These are phyloP conservation scores for Fonsecaea pugnacius DNA, from an alignment of 2,329 filamentous ascomycete species.

Conservation along the genomic window DNA sequence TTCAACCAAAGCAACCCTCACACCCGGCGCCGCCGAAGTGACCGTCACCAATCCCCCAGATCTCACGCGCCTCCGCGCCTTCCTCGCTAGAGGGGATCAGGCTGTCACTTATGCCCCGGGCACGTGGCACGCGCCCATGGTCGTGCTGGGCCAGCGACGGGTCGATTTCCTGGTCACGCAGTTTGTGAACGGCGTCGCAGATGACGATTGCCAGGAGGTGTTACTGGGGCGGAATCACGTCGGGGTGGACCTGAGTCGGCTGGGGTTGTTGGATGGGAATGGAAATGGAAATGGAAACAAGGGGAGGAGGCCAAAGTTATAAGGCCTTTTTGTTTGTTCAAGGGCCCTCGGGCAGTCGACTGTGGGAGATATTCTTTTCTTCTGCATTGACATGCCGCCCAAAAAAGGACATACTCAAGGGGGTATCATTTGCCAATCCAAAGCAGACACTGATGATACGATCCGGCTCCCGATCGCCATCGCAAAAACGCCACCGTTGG, in stretches of 20 bases:
- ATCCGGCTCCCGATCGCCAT: not conserved
- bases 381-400: conserved; percentile 3
- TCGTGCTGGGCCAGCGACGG: conserved; percentile 71
- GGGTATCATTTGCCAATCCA: conserved; percentile 20
- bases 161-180: conserved; percentile 90
- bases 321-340: not conserved
- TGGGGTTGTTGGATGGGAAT: conserved; percentile 5
- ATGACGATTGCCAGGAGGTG: conserved; percentile 78
- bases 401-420: conserved; percentile 9
- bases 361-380: not conserved
- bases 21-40: conserved; percentile 39
- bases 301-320: conserved; percentile 15
- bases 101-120: conserved; percentile 90
- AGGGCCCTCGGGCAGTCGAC: not conserved
- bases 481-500: not conserved
- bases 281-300: not conserved
- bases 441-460: not conserved
- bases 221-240: conserved; percentile 26
- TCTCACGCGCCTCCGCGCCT: conserved; percentile 70
- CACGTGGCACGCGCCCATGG: conserved; percentile 98
- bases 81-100: conserved; percentile 75
- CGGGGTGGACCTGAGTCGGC: conserved; percentile 14
- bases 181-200: conserved; percentile 78
- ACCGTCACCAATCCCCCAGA: conserved; percentile 67
- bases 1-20: conserved; percentile 41